Percentiles rank a stretch among this genome's conserved stretches.
Evolutionary conservation across 345 rosid species (phyloP).

Genomic region (Salix udensis): DNA sequence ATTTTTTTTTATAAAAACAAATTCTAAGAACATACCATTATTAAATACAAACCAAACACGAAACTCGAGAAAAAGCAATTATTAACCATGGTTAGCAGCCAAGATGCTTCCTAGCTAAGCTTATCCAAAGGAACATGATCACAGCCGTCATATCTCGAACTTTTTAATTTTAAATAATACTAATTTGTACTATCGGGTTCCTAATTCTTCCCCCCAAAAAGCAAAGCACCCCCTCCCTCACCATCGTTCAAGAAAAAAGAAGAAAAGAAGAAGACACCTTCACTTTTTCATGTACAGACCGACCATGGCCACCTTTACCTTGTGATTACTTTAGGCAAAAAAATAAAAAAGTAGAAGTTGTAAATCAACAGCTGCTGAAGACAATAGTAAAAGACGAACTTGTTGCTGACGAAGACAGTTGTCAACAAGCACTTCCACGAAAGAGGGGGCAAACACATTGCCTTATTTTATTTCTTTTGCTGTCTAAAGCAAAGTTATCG

Average conservation of each 20-base stretch:
- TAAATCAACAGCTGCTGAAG: neutral
- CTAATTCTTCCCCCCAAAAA: neutral
- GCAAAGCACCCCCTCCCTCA: neutral
- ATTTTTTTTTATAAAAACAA: too few relatives aligned
- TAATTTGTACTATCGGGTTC: neutral
- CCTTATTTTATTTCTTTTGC: too few relatives aligned
- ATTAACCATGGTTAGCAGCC: constrained; percentile 15
- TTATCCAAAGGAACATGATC: constrained; percentile 19
- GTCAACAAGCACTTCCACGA: too few relatives aligned
- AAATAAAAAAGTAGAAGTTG: neutral
- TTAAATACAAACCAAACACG: too few relatives aligned
- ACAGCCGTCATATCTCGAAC: constrained; percentile 24
- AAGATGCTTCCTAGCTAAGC: constrained; percentile 7
- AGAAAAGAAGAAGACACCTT: neutral
- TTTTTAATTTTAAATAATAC: neutral
- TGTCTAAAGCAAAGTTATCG: too few relatives aligned
- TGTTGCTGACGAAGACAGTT: neutral
- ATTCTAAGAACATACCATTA: too few relatives aligned
- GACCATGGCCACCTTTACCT: neutral
- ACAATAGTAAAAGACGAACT: neutral
- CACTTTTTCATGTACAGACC: neutral
- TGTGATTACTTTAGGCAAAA: neutral
- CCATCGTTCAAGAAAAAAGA: neutral
- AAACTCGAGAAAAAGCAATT: constrained; percentile 4
- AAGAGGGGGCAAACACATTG: too few relatives aligned